Evolutionary conservation across 1,284 basidiomycete species (phyloP), one percentile per base, ranked within the genome.

Genomic region (Xerocomus minutiporus): DNA sequence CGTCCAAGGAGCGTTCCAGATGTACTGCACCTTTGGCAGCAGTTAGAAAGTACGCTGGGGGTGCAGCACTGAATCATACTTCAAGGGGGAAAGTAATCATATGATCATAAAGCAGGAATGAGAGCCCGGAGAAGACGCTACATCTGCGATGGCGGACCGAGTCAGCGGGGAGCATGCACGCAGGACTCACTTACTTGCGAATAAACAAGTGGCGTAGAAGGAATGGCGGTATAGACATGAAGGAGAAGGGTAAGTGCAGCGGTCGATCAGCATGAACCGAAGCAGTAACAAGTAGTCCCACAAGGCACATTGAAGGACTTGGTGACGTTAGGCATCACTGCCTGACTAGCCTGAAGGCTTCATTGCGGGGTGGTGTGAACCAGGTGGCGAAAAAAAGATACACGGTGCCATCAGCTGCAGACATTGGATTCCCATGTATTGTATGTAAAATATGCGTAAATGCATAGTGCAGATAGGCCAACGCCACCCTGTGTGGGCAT

Each of bases 41-140:
- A 34, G 26, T 51, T 8, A 51, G 46, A 46, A 36, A 8, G 11
- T 15, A 32, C 6, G 7, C 3, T 5, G 36, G n/a, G 4, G 17
- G 28, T 8, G 12, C 17, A 43, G 15, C 31, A 45, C 28, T 5
- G 29, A 15, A n/a, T 32, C 52, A 20, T 48, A 58, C 57, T 9
- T 58, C 56, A 12, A 44, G 45, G 2, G 52, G 41, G 3, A 58
- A 41, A 5, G 57, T 58, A 8, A 58, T 43, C 29, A 58, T n/a
- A 34, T 58, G 49, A 29, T 41, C 38, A 15, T 41, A 48, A 25
- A 41, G 28, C 6, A 48, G 47, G 9, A 48, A 40, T 6, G 47
- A 23, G 17, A 40, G 23, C 20, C 47, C 47, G 11, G 46, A 38
- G 28, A 39, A 39, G 26, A 48, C 46, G 7, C 28, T 11, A 23